These are phyloP conservation scores for Trichoderma parareesei DNA, from an alignment of 495 filamentous ascomycete species.

Conservation along the genomic window DNA sequence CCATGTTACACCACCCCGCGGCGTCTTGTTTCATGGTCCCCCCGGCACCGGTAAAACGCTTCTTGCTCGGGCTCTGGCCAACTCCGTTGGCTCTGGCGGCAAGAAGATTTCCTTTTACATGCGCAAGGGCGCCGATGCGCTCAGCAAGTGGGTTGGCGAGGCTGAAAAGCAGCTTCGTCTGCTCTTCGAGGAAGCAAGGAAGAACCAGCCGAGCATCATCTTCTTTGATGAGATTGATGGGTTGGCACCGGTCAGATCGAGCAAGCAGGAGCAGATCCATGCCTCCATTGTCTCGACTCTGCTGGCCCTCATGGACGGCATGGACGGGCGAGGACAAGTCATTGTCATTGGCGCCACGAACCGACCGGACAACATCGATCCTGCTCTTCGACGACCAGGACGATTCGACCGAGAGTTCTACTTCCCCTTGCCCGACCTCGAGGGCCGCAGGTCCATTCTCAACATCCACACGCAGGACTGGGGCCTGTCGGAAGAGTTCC, in stretches of 20 bases:
- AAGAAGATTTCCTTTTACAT: conserved; percentile 98
- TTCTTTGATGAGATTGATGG: conserved; percentile 99
- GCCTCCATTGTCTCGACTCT: conserved; percentile 95
- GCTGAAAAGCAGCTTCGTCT: conserved; percentile 89
- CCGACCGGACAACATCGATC: conserved; percentile 93
- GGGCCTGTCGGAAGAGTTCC: conserved; percentile 72
- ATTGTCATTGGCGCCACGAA: conserved; percentile 98
- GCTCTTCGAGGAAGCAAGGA: conserved; percentile 90
- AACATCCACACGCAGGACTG: conserved; percentile 95
- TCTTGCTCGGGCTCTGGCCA: conserved; percentile 82
- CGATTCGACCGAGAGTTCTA: conserved; percentile 98
- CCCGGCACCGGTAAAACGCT: conserved; percentile 97
- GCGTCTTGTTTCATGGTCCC: conserved; percentile 93
- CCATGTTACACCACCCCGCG: conserved; percentile 84
- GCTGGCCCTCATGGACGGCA: conserved; percentile 95
- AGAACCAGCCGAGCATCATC: conserved; percentile 95
- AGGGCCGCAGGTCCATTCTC: conserved; percentile 73
- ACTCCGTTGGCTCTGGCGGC: conserved; percentile 65
- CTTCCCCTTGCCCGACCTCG: conserved; percentile 78
- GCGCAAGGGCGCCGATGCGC: conserved; percentile 93
- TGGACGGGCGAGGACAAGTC: conserved; percentile 96
- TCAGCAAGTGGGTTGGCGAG: conserved; percentile 99
- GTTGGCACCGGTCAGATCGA: conserved; percentile 87
- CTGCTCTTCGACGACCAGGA: conserved; percentile 85
- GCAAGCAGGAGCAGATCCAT: conserved; percentile 97